Base-by-base conservation (phyloP, 176 grass and related monocot species). In the Musa acuminata region DNA sequence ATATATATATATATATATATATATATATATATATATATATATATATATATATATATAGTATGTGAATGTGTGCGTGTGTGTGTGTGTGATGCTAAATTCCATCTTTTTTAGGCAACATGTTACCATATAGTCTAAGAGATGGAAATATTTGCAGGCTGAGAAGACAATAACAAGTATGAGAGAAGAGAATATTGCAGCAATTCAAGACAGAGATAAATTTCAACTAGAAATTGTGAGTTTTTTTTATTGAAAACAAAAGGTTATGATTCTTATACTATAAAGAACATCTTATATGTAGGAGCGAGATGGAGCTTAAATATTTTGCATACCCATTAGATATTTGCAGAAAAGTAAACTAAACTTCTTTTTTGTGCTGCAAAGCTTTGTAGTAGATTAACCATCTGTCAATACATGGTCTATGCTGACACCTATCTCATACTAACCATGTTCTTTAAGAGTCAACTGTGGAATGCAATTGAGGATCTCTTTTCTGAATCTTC, bases 171-270 rank as follows among this genome's bases (percentile, higher is more conserved):
- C 13, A 70, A 50, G 43, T 50, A 8, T 70, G 48, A 50, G 1
- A 19, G 43, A 49, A 50, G 43, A 70, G 67, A 70, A n/a, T 70
- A 20, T 3, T 50, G 29, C 67, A n/a, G 14, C 43, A 9, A 70
- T 50, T 50, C 67, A 50, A 70, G 29, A 50, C 13, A 70, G 67
- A 51, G 16, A 50, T 11, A 21, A 70, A n/a, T n/a, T 50, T 8
- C 14, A 70, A 20, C 43, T 9, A 70, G 67, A 70, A 70, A 70
- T 70, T 70, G 67, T 70, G 67, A 70, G 67, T 51, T 11, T 24
- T 11, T 67, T 67, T 63, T 22, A 22, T 24, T 63, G 9, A n/a
- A 22, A 63, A 63, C 16, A 21, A 63, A 22, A 43, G 4, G 0
- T 8, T 22, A n/a, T 8, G 16, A 11, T 16, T 51, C 17, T 43